phyloP scores from a whole-genome alignment of 176 grass and related monocot species.

The Oryza rufipogon region DNA sequence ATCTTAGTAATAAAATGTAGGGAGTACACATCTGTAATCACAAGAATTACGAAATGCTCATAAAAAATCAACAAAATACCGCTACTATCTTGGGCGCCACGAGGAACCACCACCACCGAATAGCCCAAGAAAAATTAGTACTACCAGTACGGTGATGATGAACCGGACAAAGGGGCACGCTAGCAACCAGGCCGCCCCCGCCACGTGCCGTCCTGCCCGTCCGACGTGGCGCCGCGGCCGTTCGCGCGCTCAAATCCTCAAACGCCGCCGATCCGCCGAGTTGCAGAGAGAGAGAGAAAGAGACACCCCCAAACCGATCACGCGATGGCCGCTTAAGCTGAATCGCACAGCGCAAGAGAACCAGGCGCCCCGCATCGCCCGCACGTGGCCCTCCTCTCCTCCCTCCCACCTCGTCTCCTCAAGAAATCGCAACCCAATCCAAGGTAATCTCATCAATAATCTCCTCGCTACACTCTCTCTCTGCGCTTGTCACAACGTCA shows the following conservation, averaged over 20 bases:
- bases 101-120: neutral
- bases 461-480: conserved; percentile 1
- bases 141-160: neutral
- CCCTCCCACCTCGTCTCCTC: neutral
- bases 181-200: conserved; percentile 33
- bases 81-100: neutral
- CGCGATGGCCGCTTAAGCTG: too few relatives aligned
- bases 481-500: conserved; percentile 4
- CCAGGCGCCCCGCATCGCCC: neutral
- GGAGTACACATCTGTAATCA: too few relatives aligned
- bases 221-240: conserved; percentile 53
- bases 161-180: conserved; percentile 39
- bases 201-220: conserved; percentile 36
- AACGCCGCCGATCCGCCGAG: conserved; percentile 55
- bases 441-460: conserved; percentile 8
- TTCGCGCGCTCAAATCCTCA: conserved; percentile 53
- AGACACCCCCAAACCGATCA: too few relatives aligned
- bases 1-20: too few relatives aligned
- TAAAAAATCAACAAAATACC: too few relatives aligned
- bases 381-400: neutral
- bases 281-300: neutral
- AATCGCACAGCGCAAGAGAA: neutral
- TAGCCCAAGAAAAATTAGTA: neutral
- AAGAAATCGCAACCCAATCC: neutral
- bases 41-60: too few relatives aligned